Conservation (phyloP, 2,329 filamentous ascomycete genomes). For the Sporothrix dimorphospora region DNA sequence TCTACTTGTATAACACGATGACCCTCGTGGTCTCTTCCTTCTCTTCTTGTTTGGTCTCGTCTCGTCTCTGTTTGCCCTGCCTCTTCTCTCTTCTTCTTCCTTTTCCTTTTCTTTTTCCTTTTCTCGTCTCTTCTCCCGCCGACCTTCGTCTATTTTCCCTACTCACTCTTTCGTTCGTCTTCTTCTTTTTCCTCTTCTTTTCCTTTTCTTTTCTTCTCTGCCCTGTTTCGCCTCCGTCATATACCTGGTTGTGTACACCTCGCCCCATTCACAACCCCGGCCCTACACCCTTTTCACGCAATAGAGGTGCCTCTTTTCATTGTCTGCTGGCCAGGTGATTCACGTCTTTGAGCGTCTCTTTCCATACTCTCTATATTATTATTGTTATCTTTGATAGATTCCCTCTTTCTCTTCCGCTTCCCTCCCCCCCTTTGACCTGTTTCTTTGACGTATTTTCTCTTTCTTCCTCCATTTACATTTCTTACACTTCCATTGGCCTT, state of each 20-base stretch:
- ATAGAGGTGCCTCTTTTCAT: background rate
- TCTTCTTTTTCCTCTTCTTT: background rate
- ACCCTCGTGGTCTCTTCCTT: background rate
- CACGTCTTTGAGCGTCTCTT: slow-evolving; percentile 2
- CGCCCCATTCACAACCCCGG: background rate
- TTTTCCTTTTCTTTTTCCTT: too few relatives aligned
- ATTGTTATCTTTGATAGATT: background rate
- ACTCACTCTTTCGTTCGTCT: background rate
- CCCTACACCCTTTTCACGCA: background rate
- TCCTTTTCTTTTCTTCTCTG: background rate
- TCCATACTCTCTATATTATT: background rate
- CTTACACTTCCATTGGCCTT: background rate
- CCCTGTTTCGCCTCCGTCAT: slow-evolving; percentile 12
- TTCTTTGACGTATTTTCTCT: slow-evolving; percentile 22
- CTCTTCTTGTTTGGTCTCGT: background rate
- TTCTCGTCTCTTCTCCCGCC: background rate
- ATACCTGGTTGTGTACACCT: slow-evolving; percentile 10
- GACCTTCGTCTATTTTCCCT: too few relatives aligned
- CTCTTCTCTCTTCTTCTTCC: background rate
- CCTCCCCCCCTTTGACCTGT: background rate
- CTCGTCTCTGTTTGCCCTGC: slow-evolving; percentile 7
- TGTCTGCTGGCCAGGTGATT: slow-evolving; percentile 23
- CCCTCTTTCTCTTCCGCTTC: background rate
- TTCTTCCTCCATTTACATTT: slow-evolving; percentile 12
- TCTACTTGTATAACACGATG: background rate